Base-by-base conservation (phyloP, 257 asterid species). In the Solanum chiquidenum region DNA sequence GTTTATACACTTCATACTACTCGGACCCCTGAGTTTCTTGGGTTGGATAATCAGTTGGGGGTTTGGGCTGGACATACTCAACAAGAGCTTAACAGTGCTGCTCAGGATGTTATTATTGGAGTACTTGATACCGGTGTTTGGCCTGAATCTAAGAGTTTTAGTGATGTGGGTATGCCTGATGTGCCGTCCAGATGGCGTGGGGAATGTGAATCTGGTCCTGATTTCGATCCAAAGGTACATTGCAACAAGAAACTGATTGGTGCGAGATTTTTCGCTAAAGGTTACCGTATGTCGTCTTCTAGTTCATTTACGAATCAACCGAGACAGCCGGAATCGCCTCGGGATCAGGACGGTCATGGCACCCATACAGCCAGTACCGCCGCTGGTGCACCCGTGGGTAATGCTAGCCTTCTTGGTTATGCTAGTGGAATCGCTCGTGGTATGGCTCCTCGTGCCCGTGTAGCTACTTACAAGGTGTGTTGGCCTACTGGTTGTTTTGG, bases 81-180 rank as follows among this genome's bases (percentile, higher is more conserved):
- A 20, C 91, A 88, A 29, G 88, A 88, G 6, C 90, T 88, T 23
- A 89, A 90, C 31, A 89, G 74, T 38, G 91, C 92, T 21, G 55
- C 90, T 1, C 93, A 92, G 86, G 94, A 92, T 29, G 93, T 92
- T 20, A 60, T 92, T 27, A 58, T 92, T 7, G 94, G 93, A 1
- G 92, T 92, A 1, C 90, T 92, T 12, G 94, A 92, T 20, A 92
- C 94, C 23, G 94, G 94, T 1, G 93, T 92, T n/a, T 92, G 94
- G 94, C 94, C 94, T 0, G 94, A 92, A 64, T 91, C 93, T 10
- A 90, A 91, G 86, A 91, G 93, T 64, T 92, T 86, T 20, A 90
- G 84, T 6, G 94, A 92, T 16, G 3, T 86, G 1, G 91, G 90
- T 21, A 79, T 92, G 44, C 87, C 93, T 4, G 87, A 60, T 12